These are phyloP conservation scores for Candida cerambycidarum DNA, from an alignment of 805 yeast genomes.

Conservation along the genomic window DNA sequence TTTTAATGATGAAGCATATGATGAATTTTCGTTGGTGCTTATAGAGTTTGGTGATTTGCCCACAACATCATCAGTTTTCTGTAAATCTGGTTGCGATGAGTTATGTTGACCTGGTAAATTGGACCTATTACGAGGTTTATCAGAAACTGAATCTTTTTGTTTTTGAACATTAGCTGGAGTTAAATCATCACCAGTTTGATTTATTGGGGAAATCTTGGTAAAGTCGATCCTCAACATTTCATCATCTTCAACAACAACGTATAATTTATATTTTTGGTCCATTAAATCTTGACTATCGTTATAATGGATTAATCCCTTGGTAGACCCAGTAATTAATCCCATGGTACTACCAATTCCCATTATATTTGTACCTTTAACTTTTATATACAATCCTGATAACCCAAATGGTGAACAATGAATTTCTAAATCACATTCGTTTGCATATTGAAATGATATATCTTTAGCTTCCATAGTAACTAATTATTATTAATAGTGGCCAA, in stretches of 20 bases:
- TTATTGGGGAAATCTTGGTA: constrained; percentile 41
- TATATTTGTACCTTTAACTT: constrained; percentile 46
- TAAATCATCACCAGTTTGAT: constrained; percentile 15
- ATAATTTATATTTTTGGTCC: constrained; percentile 49
- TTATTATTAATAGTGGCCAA: not conserved
- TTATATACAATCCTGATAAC: constrained; percentile 49
- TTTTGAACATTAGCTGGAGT: constrained; percentile 2
- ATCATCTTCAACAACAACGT: constrained; percentile 47
- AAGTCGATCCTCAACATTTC: constrained; percentile 51
- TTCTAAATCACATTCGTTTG: constrained; percentile 52
- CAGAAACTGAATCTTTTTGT: constrained; percentile 3
- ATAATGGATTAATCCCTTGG: constrained; percentile 49
- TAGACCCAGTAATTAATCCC: constrained; percentile 55
- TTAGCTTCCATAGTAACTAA: constrained; percentile 7
- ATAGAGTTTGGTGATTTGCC: constrained; percentile 14
- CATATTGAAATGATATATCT: constrained; percentile 36
- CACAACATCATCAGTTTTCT: constrained; percentile 2
- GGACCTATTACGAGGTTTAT: not conserved
- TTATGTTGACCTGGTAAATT: not conserved
- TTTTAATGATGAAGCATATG: constrained; percentile 15
- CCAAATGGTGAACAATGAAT: constrained; percentile 60
- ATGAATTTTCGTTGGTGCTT: constrained; percentile 14
- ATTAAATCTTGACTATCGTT: constrained; percentile 47
- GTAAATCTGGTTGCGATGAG: not conserved
- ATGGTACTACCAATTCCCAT: constrained; percentile 58